Base-by-base conservation (phyloP, 768 basidiomycete genomes). In the Sporobolomyces pararoseus region DNA sequence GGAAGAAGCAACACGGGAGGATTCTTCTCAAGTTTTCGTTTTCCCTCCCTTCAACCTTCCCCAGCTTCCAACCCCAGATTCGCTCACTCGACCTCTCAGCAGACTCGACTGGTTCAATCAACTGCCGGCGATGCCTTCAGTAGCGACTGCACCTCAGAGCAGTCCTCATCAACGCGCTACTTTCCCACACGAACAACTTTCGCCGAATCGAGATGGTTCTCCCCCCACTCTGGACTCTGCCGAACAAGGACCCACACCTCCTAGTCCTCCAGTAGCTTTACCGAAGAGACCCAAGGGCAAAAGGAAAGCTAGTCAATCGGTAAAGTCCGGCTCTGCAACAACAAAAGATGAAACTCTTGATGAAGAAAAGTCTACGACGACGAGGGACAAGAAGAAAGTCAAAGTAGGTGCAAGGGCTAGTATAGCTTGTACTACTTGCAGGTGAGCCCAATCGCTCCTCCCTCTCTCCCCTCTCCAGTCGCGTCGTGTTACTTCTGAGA, bases 371-470 rank as follows among this genome's bases (percentile, higher is more conserved):
- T 19, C 27, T 19, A 50, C 64, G 27, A 31, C 42, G 31, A 34
- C 37, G 23, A 64, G 39, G 61, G 14, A 62, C 54, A 63, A 61
- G 57, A 71, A 71, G 52, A 72, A 68, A 59, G 54, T 68, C 64
- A 69, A 66, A 52, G 61, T 73, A 42, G 72, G 68, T 21, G 67
- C 72, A 35, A 51, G 72, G 42, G 72, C 67, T 14, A 58, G 54
- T n/a, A 73, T 72, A 53, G 71, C 71, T 17, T 72, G 71, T 63
- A 68, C 51, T 46, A 68, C 71, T n/a, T 72, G 71, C 63, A 58
- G 71, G 71, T 72, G 19, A 44, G 70, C 39, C 12, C 23, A 10
- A n/a, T 0, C 6, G 37, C 16, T 3, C 46, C 39, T 42, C 17
- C 39, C 17, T 42, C 39, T 9, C 39, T 9, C 39, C 17, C 39